Percentiles rank a stretch among this genome's conserved stretches.
These are phyloP conservation scores for Nakaseomyces delphensis DNA, from an alignment of 1,139 yeast species.

Conservation along the genomic window DNA sequence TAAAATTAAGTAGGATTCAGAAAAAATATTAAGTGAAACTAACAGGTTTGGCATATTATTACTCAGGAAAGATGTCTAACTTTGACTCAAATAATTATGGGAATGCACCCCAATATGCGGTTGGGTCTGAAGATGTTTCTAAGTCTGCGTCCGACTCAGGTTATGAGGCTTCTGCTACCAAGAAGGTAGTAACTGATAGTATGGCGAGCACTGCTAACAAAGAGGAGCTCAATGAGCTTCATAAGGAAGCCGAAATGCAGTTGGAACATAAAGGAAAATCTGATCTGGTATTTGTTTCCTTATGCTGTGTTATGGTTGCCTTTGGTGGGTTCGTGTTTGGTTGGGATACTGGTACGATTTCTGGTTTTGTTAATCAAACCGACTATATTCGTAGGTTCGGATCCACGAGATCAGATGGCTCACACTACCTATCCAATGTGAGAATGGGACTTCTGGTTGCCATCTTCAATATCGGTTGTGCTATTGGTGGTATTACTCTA, in stretches of 20 bases:
- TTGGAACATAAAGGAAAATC: slow-evolving; percentile 10
- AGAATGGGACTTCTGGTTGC: slow-evolving; percentile 56
- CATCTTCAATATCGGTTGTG: slow-evolving; percentile 61
- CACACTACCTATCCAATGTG: slow-evolving; percentile 39
- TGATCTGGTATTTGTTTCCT: slow-evolving; percentile 33
- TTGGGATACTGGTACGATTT: slow-evolving; percentile 73
- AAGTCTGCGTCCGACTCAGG: slow-evolving; percentile 5
- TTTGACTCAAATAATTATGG: slow-evolving; percentile 1
- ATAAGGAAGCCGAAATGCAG: slow-evolving; percentile 14
- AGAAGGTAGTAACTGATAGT: not conserved
- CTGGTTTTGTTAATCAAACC: slow-evolving; percentile 67
- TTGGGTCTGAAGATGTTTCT: slow-evolving; percentile 5
- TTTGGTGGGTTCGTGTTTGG: slow-evolving; percentile 68
- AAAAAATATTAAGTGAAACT: too few relatives aligned
- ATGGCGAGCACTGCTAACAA: slow-evolving; percentile 7
- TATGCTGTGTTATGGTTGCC: slow-evolving; percentile 44
- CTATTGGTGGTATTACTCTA: slow-evolving; percentile 50
- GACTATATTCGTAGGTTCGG: slow-evolving; percentile 52
- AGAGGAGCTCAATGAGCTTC: slow-evolving; percentile 15
- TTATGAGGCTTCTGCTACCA: not conserved
- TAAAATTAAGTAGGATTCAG: too few relatives aligned
- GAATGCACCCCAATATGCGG: slow-evolving; percentile 5
- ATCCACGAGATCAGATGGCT: slow-evolving; percentile 26
- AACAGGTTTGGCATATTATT: too few relatives aligned
- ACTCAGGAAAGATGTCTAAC: slow-evolving; percentile 2